Base-by-base conservation (phyloP, 257 asterid species). In the Solanum habrochaites region DNA sequence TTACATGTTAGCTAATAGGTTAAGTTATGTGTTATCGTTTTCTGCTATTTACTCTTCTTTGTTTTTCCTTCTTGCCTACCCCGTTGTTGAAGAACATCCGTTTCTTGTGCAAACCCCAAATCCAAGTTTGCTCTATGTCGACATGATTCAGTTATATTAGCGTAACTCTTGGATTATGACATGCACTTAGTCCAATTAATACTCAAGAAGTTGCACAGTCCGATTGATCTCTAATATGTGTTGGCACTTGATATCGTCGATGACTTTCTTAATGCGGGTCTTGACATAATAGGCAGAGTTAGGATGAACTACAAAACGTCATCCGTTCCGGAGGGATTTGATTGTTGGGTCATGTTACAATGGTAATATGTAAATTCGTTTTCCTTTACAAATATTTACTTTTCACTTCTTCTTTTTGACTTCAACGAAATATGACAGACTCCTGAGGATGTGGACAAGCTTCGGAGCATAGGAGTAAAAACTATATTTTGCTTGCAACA, bases 291-390 rank as follows among this genome's bases (percentile, higher is more conserved):
- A 90, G 96, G 92, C 99, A 97, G 99, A 97, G 89, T 95, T 95
- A 85, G 99, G 99, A 94, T 97, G 98, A 95, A 95, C 92, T 97
- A 95, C 88, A 90, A n/a, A n/a, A 94, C 92, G 95, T 97, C 92
- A 94, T 95, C 90, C 94, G 90, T 13, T 98, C 99, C 14, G n/a
- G n/a, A n/a, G n/a, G n/a, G 99, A 95, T 90, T 88, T 97, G 91
- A 95, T 97, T 52, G 99, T 97, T 82, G 99, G 99, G 11, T 97
- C 99, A 84, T 97, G 99, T 91, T 95, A 80, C 99, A 95, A n/a
- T n/a, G 98, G 99, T 95, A 72, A 86, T 84, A 52, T 62, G 45
- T 37, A 83, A 83, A 85, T 82, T 87, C 71, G 13, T 85, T 39
- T 47, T 84, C 81, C 81, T 69, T 80, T 86, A 23, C 5, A 13